Evolutionary conservation across 2,329 filamentous ascomycete genomes (phyloP).

Genomic region (Epichloe coenophiala): DNA sequence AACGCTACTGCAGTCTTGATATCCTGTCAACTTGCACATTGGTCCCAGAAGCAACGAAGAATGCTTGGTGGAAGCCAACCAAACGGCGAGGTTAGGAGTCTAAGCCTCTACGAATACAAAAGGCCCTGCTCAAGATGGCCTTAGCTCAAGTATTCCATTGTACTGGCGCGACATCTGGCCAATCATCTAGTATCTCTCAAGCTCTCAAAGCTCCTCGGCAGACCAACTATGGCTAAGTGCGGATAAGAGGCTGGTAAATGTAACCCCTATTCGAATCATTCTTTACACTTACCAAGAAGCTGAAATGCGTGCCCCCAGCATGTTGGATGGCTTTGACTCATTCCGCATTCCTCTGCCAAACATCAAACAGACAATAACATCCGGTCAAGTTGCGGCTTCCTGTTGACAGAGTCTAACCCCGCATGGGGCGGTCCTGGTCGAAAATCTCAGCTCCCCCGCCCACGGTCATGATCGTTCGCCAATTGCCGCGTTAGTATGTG

Average conservation of each 20-base stretch:
- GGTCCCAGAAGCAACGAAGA: not conserved
- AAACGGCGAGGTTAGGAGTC: not conserved
- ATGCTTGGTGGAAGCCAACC: not conserved
- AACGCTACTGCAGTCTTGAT: too few species aligned
- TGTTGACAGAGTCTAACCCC: too few species aligned
- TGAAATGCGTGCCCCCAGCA: not conserved
- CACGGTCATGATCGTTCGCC: not conserved
- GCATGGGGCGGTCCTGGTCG: not conserved
- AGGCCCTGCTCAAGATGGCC: not conserved
- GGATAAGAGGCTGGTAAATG: not conserved
- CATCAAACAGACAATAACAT: too few species aligned
- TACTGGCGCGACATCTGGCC: not conserved
- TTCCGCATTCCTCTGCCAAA: too few species aligned
- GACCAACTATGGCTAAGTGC: not conserved
- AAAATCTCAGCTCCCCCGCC: not conserved
- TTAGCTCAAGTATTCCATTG: not conserved
- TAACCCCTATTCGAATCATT: not conserved
- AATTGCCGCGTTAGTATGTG: not conserved
- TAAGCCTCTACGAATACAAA: not conserved
- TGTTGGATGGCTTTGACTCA: too few species aligned
- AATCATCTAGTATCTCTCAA: not conserved
- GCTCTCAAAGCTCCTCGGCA: not conserved
- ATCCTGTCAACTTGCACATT: too few species aligned
- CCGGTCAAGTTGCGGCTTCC: too few species aligned
- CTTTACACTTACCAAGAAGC: not conserved